Evolutionary conservation across 345 rosid genomes (phyloP).

Genomic region (Corchorus olitorius): DNA sequence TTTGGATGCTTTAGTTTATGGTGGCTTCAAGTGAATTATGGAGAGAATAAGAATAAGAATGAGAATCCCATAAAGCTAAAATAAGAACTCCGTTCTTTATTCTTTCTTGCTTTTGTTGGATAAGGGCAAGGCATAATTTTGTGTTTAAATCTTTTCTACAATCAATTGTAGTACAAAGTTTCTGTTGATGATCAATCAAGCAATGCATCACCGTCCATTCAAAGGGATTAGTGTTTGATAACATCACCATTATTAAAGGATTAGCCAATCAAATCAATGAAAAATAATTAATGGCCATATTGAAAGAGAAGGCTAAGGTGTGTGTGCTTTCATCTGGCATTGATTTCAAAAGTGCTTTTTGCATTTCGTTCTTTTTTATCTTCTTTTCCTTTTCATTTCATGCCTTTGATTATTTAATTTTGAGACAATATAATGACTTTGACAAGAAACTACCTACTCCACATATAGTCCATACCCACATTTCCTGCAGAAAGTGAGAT

Average conservation of each 20-base stretch:
- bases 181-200: not conserved
- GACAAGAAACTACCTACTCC: conserved; percentile 9
- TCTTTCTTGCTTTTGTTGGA: conserved; percentile 20
- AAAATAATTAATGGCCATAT: too few relatives aligned
- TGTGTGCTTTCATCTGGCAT: not conserved
- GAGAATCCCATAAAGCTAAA: conserved; percentile 28
- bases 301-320: not conserved
- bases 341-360: not conserved
- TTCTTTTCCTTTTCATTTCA: conserved; percentile 7
- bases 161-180: not conserved
- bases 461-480: not conserved
- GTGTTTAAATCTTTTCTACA: not conserved
- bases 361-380: not conserved
- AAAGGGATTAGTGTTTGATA: not conserved
- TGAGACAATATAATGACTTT: not conserved
- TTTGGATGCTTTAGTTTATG: not conserved
- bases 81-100: conserved; percentile 1
- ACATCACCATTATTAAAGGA: not conserved
- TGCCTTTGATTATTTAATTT: conserved; percentile 18
- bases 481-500: not conserved
- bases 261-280: not conserved
- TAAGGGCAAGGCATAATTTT: conserved; percentile 32
- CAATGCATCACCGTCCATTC: conserved; percentile 12
- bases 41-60: conserved; percentile 28
- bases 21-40: not conserved